phyloP scores from a whole-genome alignment of 306 rosid species.

The Prunus mira region DNA sequence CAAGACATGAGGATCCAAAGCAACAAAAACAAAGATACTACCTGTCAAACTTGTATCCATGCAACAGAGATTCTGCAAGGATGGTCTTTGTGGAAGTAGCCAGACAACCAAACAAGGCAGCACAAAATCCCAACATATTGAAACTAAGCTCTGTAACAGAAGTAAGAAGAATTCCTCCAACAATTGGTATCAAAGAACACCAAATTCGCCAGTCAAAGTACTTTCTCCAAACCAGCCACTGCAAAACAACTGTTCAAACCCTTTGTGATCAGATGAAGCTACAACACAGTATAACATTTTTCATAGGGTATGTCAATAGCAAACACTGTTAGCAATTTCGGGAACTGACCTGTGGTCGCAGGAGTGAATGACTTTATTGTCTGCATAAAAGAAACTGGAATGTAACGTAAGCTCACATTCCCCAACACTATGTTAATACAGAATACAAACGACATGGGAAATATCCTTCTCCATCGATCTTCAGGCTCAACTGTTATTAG shows the following conservation, averaged over 20 bases:
- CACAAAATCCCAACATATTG: constrained; percentile 91
- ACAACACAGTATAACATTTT: not conserved
- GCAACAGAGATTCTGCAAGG: constrained; percentile 89
- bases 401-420: constrained; percentile 90
- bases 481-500: constrained; percentile 77
- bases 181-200: constrained; percentile 91
- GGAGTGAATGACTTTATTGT: constrained; percentile 97
- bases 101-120: constrained; percentile 93
- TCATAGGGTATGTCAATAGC: constrained; percentile 1
- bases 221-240: constrained; percentile 96
- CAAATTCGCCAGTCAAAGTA: constrained; percentile 90
- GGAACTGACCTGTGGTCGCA: constrained; percentile 81
- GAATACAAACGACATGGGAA: constrained; percentile 98
- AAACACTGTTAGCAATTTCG: not conserved
- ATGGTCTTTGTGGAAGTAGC: constrained; percentile 98
- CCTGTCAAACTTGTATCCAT: constrained; percentile 99
- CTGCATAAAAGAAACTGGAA: constrained; percentile 99
- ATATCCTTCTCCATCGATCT: constrained; percentile 95
- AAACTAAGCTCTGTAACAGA: constrained; percentile 94
- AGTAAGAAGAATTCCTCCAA: constrained; percentile 97
- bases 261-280: constrained; percentile 33
- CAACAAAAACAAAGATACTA: constrained; percentile 26
- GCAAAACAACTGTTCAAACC: constrained; percentile 68
- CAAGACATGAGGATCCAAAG: not conserved
- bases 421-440: constrained; percentile 95